Evolutionary conservation across 371 early-diverging fungal species (phyloP).

Genomic region (Funneliformis caledonium): DNA sequence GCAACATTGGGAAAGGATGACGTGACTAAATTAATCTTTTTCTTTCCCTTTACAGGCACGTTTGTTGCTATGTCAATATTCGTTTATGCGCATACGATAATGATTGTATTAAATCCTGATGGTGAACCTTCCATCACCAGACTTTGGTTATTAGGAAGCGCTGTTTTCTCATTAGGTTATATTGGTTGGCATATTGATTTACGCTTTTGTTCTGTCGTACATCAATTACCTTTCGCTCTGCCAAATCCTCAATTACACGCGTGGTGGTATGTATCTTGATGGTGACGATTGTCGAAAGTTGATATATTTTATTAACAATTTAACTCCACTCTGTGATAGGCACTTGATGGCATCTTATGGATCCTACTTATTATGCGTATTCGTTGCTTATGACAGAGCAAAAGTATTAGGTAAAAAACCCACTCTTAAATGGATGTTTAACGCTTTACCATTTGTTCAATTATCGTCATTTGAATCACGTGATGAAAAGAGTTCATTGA

Average conservation of each 20-base stretch:
- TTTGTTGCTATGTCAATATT: neutral
- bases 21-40: neutral
- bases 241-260: constrained; percentile 34
- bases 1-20: neutral
- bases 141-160: constrained; percentile 13
- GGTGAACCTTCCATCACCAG: neutral
- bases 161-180: constrained; percentile 13
- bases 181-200: constrained; percentile 26
- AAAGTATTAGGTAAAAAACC: neutral
- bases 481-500: neutral
- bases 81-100: neutral
- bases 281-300: too few relatives aligned
- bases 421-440: neutral
- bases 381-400: constrained; percentile 14
- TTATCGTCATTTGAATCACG: neutral
- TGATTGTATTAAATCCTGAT: neutral
- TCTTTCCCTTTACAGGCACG: neutral
- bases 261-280: neutral
- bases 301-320: too few relatives aligned
- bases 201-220: neutral
- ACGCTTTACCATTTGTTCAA: constrained; percentile 1
- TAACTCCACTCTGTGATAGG: neutral
- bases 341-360: constrained; percentile 25
- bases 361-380: constrained; percentile 9
- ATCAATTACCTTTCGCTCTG: constrained; percentile 2